Percentiles rank a stretch among this genome's conserved stretches.
Evolutionary conservation across 2,329 filamentous ascomycete species (phyloP).

Genomic region (Diaporthe helianthi): DNA sequence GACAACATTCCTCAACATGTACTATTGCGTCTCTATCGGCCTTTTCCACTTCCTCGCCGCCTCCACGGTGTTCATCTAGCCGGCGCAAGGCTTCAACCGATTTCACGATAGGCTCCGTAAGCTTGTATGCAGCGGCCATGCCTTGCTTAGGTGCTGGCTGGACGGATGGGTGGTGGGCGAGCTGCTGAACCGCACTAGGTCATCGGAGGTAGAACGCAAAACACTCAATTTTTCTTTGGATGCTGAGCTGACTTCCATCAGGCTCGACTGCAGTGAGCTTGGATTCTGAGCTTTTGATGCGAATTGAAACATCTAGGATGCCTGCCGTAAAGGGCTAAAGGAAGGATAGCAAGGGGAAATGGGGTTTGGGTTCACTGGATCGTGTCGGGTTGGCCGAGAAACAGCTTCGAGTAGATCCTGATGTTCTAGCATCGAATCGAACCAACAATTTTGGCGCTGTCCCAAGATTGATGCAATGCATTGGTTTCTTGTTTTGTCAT

Average conservation of each 20-base stretch:
- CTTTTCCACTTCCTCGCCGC: conserved; percentile 13
- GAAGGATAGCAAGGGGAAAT: no score
- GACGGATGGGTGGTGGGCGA: not conserved
- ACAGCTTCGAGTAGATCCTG: not conserved
- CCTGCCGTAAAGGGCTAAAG: no score
- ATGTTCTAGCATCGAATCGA: not conserved
- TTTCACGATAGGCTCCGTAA: no score
- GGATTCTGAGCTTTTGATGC: no score
- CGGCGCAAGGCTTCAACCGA: no score
- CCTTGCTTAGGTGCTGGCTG: not conserved
- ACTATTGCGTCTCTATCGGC: conserved; percentile 24
- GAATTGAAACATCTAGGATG: no score
- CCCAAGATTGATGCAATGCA: not conserved
- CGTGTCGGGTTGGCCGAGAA: not conserved
- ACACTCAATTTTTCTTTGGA: no score
- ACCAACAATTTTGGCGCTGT: not conserved
- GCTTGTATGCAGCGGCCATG: no score
- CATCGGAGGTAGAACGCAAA: no score
- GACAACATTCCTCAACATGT: not conserved
- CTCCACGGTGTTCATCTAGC: conserved; percentile 4
- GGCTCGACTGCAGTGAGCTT: no score
- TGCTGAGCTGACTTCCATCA: not conserved
- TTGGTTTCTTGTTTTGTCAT: conserved; percentile 26
- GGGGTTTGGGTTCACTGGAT: not conserved
- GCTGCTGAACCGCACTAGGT: not conserved